Evolutionary conservation across 1,284 basidiomycete species (phyloP).

Genomic region (Rhodotorula sp.): DNA sequence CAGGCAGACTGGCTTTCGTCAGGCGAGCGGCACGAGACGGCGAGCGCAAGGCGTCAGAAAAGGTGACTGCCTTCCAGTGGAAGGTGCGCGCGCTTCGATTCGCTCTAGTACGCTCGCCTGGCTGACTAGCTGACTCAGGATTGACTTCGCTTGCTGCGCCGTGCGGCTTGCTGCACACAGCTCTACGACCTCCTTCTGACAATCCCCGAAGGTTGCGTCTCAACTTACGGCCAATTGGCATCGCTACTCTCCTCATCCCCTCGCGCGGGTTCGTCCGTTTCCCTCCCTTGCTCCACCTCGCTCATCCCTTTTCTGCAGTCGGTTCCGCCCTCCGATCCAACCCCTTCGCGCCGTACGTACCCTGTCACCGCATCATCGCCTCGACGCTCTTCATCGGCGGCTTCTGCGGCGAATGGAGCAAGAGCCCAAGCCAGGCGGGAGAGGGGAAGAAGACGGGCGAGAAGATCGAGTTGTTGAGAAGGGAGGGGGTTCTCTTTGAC

Average conservation of each 20-base stretch:
- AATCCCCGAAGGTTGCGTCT: slow-evolving; percentile 16
- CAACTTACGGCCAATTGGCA: slow-evolving; percentile 27
- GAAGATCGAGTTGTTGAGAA: slow-evolving; percentile 55
- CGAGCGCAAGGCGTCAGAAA: background rate
- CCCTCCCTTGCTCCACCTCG: too few relatives aligned
- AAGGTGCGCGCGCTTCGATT: background rate
- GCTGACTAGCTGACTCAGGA: too few relatives aligned
- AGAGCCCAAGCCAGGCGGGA: slow-evolving; percentile 27
- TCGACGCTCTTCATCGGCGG: slow-evolving; percentile 59
- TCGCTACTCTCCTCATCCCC: slow-evolving; percentile 17
- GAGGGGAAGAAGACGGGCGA: slow-evolving; percentile 45
- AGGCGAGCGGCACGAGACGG: background rate
- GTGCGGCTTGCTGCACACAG: background rate
- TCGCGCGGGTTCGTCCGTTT: slow-evolving; percentile 1
- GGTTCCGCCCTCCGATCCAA: slow-evolving; percentile 62
- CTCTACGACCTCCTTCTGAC: slow-evolving; percentile 22
- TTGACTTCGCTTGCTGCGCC: too few relatives aligned
- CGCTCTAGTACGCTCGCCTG: too few relatives aligned
- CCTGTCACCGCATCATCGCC: slow-evolving; percentile 66
- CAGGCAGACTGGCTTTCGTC: background rate
- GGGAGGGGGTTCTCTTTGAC: slow-evolving; percentile 59
- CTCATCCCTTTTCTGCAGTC: slow-evolving; percentile 50
- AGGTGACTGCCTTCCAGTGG: slow-evolving; percentile 25
- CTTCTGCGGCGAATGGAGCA: slow-evolving; percentile 63
- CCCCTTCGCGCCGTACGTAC: slow-evolving; percentile 64